Percentiles rank a stretch among this genome's conserved stretches.
These are phyloP conservation scores for Yamadazyma taylorii DNA, from an alignment of 1,139 yeast genomes.

Conservation along the genomic window DNA sequence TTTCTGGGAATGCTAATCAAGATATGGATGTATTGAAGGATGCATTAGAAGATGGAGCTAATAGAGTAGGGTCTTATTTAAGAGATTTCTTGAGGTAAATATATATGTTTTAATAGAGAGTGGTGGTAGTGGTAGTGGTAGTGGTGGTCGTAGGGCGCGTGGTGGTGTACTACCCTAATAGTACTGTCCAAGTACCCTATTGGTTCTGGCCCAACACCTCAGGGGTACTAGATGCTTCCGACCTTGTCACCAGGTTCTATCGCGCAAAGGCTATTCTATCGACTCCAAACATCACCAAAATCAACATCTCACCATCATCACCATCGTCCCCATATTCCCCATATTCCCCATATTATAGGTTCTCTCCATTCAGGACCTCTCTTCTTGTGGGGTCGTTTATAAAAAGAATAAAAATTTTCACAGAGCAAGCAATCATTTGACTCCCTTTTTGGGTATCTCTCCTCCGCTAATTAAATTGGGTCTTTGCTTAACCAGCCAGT, in stretches of 20 bases:
- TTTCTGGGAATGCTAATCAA: conserved; percentile 76
- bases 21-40: conserved; percentile 86
- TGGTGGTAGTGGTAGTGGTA: not conserved
- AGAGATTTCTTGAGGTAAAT: conserved; percentile 71
- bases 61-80: conserved; percentile 77
- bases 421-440: too few species aligned
- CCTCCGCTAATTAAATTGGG: too few species aligned
- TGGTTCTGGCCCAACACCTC: too few species aligned
- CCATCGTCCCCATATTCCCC: too few species aligned
- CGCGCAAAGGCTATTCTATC: not conserved
- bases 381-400: too few species aligned
- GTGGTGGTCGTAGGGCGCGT: not conserved
- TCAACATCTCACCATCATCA: too few species aligned
- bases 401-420: too few species aligned
- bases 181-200: not conserved
- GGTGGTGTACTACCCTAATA: not conserved
- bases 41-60: conserved; percentile 94
- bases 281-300: too few species aligned
- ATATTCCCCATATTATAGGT: too few species aligned
- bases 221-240: not conserved
- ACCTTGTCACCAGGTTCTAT: not conserved
- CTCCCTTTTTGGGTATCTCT: too few species aligned
- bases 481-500: too few species aligned
- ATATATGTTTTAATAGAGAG: not conserved
- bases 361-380: too few species aligned